phyloP scores from a whole-genome alignment of 2,329 filamentous ascomycete species.

The Sarocladium brachiariae region DNA sequence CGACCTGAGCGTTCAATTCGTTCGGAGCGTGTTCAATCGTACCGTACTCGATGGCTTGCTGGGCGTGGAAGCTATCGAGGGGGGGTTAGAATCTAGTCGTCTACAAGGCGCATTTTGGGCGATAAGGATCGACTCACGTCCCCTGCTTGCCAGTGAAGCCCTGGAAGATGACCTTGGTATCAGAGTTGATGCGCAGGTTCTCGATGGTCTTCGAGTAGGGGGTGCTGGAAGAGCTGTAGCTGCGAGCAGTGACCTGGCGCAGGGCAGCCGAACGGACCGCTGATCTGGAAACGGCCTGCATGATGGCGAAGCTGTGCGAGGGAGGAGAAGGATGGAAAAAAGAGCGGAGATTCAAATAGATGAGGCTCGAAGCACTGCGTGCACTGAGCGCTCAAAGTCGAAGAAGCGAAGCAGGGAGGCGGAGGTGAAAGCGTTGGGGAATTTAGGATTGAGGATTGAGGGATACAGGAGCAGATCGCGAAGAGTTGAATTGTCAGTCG shows the following conservation, averaged over 20 bases:
- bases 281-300: slow-evolving; percentile 78
- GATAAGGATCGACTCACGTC: slow-evolving; percentile 55
- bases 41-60: slow-evolving; percentile 98
- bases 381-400: neutral
- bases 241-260: slow-evolving; percentile 58
- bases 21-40: slow-evolving; percentile 26
- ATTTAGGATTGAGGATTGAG: slow-evolving; percentile 4
- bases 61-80: slow-evolving; percentile 76
- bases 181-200: slow-evolving; percentile 86
- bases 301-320: slow-evolving; percentile 34
- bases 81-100: neutral
- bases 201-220: slow-evolving; percentile 66
- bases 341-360: slow-evolving; percentile 14
- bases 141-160: slow-evolving; percentile 97
- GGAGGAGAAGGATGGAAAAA: slow-evolving; percentile 15
- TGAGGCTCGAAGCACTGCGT: slow-evolving; percentile 6
- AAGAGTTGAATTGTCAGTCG: slow-evolving; percentile 6
- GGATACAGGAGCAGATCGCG: slow-evolving; percentile 4
- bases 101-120: neutral
- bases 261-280: slow-evolving; percentile 61
- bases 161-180: slow-evolving; percentile 95
- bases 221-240: slow-evolving; percentile 65
- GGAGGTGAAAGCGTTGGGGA: neutral
- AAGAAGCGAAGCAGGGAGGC: slow-evolving; percentile 2
- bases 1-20: slow-evolving; percentile 12